A percentile compares a stretch with the other conserved stretches of the same genome.
Evolutionary conservation across 495 filamentous ascomycete genomes (phyloP).

Genomic region (Annulohypoxylon bovei): DNA sequence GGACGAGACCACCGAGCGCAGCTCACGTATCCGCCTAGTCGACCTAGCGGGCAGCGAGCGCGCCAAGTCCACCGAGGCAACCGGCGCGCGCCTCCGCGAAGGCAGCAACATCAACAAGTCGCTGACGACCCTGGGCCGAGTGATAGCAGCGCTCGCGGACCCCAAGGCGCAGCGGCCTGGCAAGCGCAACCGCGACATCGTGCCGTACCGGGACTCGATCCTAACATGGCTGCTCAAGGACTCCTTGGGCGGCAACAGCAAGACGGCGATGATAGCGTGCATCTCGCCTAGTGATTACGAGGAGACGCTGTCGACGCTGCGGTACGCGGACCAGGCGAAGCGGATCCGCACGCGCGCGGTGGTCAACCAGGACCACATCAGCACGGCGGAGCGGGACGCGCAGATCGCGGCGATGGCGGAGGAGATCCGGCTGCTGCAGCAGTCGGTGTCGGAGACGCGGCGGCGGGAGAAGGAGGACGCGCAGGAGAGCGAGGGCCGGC

Average conservation of each 20-base stretch:
- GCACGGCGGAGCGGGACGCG: constrained; percentile 86
- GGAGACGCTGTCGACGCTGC: constrained; percentile 93
- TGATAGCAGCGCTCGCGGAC: constrained; percentile 96
- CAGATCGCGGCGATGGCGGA: constrained; percentile 94
- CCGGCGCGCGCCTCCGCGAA: constrained; percentile 87
- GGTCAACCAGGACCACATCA: constrained; percentile 92
- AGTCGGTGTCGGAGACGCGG: constrained; percentile 70
- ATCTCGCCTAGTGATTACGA: constrained; percentile 96
- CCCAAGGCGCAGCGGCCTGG: constrained; percentile 66
- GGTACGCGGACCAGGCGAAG: constrained; percentile 98
- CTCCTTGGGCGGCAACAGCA: constrained; percentile 91
- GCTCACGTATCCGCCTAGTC: constrained; percentile 91
- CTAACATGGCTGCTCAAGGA: constrained; percentile 98
- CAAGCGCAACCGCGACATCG: constrained; percentile 66
- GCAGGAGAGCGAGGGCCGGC: constrained; percentile 69
- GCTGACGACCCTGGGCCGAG: constrained; percentile 91
- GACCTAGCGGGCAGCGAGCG: constrained; percentile 96
- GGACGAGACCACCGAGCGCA: constrained; percentile 94
- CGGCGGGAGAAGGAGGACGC: constrained; percentile 56
- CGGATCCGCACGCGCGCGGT: constrained; percentile 95
- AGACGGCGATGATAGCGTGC: constrained; percentile 99
- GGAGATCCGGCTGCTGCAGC: constrained; percentile 84
- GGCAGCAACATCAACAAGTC: constrained; percentile 99
- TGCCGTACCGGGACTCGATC: constrained; percentile 95
- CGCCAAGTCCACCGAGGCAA: constrained; percentile 95